phyloP scores from a whole-genome alignment of 2,329 filamentous ascomycete genomes.

The Aspergillus hiratsukae region DNA sequence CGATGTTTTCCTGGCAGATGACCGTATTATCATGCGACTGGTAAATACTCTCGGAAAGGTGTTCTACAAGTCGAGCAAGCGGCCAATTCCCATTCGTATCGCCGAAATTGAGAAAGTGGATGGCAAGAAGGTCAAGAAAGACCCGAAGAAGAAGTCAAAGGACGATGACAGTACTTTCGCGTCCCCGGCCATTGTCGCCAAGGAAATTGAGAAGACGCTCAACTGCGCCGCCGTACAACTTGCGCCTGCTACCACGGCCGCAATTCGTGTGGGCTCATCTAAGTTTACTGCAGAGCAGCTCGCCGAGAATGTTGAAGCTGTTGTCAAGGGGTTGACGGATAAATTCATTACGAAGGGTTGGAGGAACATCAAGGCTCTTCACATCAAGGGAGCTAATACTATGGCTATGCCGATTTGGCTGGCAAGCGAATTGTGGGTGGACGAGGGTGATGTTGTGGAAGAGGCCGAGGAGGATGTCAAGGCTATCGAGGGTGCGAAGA shows the following conservation, averaged over 20 bases:
- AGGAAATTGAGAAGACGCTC: conserved; percentile 75
- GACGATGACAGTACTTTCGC: conserved; percentile 47
- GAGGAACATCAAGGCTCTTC: conserved; percentile 77
- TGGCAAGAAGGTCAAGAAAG: conserved; percentile 57
- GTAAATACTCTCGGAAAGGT: conserved; percentile 80
- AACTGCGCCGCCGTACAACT: conserved; percentile 75
- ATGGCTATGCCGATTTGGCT: conserved; percentile 91
- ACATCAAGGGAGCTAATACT: conserved; percentile 87
- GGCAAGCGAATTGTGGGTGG: conserved; percentile 84
- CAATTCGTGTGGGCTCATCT: conserved; percentile 73
- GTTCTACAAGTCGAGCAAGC: conserved; percentile 85
- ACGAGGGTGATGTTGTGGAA: conserved; percentile 67
- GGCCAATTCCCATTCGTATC: conserved; percentile 78
- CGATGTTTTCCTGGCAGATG: conserved; percentile 90
- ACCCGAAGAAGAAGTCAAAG: conserved; percentile 43
- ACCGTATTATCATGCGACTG: conserved; percentile 69
- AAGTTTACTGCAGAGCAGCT: conserved; percentile 71
- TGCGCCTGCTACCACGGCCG: conserved; percentile 71
- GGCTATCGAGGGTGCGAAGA: conserved; percentile 33
- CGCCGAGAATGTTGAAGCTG: conserved; percentile 72
- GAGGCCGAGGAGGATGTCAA: conserved; percentile 32
- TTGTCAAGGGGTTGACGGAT: conserved; percentile 64
- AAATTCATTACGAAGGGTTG: conserved; percentile 82
- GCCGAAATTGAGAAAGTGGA: conserved; percentile 59
- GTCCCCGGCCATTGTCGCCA: conserved; percentile 63